A percentile compares a stretch with the other conserved stretches of the same genome.
phyloP scores from a whole-genome alignment of 164 flowering plant genomes.

The Vitis labrusca region DNA sequence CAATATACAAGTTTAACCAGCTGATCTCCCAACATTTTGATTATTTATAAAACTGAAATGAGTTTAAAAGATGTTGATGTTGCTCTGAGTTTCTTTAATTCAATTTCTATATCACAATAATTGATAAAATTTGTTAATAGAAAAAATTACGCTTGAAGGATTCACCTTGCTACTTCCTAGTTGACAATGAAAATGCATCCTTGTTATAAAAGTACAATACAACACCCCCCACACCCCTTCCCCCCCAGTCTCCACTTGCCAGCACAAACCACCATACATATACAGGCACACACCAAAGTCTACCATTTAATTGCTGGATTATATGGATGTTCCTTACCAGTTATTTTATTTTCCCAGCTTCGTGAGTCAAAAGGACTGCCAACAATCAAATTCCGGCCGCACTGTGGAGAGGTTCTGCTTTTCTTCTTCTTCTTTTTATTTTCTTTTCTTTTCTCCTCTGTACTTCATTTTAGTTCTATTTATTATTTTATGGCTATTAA shows the following conservation, averaged over 20 bases:
- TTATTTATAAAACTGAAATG: not conserved
- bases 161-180: no score
- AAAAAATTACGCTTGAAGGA: no score
- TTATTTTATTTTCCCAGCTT: slow-evolving; percentile 32
- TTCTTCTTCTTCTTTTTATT: not conserved
- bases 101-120: no score
- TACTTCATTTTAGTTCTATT: not conserved
- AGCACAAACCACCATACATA: no score
- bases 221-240: no score
- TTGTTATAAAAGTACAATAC: no score
- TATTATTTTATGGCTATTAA: not conserved
- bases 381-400: slow-evolving; percentile 65
- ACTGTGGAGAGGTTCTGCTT: slow-evolving; percentile 59
- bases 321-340: not conserved
- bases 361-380: slow-evolving; percentile 68
- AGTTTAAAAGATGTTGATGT: not conserved
- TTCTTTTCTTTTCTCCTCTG: not conserved
- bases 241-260: no score
- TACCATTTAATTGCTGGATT: no score
- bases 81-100: no score
- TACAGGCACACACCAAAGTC: no score
- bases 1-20: not conserved
- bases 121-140: no score
- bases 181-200: no score
- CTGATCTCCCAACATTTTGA: not conserved